A percentile compares a stretch with the other conserved stretches of the same genome.
These are phyloP conservation scores for Tetraselmis striata DNA, from an alignment of 139 green algal species.

Conservation along the genomic window DNA sequence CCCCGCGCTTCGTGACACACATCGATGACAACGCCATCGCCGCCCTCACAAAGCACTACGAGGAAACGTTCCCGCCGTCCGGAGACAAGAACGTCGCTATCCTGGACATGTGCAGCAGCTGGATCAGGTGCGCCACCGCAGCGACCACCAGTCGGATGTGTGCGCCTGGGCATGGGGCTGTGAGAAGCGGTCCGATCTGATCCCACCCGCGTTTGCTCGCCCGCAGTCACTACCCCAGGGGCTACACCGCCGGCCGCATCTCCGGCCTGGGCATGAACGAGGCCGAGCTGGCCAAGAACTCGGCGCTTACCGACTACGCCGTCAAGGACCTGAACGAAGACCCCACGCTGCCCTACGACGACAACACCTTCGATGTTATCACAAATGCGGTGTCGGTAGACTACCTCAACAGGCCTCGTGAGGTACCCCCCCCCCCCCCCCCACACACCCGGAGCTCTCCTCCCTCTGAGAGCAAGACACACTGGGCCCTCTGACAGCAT, in stretches of 20 bases:
- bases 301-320: slow-evolving; percentile 49
- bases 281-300: slow-evolving; percentile 66
- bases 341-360: slow-evolving; percentile 69
- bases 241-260: slow-evolving; percentile 65
- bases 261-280: slow-evolving; percentile 77
- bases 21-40: slow-evolving; percentile 89
- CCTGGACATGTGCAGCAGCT: slow-evolving; percentile 81
- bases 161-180: slow-evolving; percentile 4
- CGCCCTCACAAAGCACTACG: slow-evolving; percentile 79
- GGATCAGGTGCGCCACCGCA: slow-evolving; percentile 34
- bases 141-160: background rate
- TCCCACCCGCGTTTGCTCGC: background rate
- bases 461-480: too few relatives aligned
- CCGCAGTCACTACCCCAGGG: slow-evolving; percentile 69
- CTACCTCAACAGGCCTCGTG: slow-evolving; percentile 71
- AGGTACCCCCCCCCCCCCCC: too few relatives aligned
- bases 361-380: slow-evolving; percentile 79
- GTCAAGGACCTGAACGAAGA: slow-evolving; percentile 72
- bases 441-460: too few relatives aligned
- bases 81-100: slow-evolving; percentile 43
- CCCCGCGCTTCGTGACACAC: slow-evolving; percentile 86
- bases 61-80: slow-evolving; percentile 46
- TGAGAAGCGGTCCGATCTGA: background rate
- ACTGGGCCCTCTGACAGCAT: too few relatives aligned
- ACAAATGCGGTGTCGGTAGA: slow-evolving; percentile 74